A percentile compares a stretch with the other conserved stretches of the same genome.
phyloP scores from a whole-genome alignment of 345 rosid genomes.

The Citrus australasica region DNA sequence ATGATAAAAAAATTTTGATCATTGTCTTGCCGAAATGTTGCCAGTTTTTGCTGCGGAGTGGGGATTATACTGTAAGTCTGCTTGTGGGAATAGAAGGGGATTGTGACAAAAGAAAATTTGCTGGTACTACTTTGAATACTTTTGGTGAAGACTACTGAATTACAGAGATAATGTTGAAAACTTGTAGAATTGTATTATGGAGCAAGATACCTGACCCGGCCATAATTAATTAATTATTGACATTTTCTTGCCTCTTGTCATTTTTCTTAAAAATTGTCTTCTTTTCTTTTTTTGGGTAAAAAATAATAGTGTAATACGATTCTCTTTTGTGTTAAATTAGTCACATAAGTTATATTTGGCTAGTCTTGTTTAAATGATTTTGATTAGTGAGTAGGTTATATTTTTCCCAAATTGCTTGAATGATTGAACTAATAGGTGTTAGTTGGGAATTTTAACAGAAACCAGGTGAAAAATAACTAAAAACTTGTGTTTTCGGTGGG shows the following conservation, averaged over 20 bases:
- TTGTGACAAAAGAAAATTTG: constrained; percentile 14
- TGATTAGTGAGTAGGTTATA: no score
- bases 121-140: neutral
- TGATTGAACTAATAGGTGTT: no score
- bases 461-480: no score
- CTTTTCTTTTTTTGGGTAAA: neutral
- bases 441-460: no score
- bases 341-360: neutral
- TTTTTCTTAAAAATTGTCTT: neutral
- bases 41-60: constrained; percentile 20
- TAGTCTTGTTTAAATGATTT: no score
- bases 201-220: constrained; percentile 18
- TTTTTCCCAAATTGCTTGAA: no score
- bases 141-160: neutral
- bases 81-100: constrained; percentile 16
- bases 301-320: constrained; percentile 8
- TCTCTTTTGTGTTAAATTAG: constrained; percentile 7
- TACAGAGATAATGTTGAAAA: constrained; percentile 35
- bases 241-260: constrained; percentile 1
- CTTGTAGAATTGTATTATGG: constrained; percentile 38
- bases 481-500: no score
- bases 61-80: constrained; percentile 14
- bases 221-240: constrained; percentile 17
- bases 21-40: constrained; percentile 20
- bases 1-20: constrained; percentile 26